Evolutionary conservation across 331 rosid genomes (phyloP).

Genomic region (Arachis monticola): DNA sequence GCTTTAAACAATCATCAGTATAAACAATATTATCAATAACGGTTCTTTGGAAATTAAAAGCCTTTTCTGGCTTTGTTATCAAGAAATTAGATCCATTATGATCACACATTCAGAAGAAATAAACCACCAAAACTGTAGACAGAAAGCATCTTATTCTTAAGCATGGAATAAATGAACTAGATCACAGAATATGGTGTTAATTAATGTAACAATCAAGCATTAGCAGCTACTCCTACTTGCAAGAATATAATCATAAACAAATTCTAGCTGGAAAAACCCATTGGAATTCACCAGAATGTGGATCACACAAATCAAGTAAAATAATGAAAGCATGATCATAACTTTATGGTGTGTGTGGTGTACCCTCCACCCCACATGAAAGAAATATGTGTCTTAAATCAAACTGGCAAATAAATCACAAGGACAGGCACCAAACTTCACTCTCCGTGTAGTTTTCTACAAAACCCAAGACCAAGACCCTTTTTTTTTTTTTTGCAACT

Average conservation of each 20-base stretch:
- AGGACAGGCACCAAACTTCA: conserved; percentile 67
- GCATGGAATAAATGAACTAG: conserved; percentile 74
- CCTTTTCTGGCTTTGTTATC: too few species aligned
- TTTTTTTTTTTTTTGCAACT: conserved; percentile 29
- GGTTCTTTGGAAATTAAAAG: too few species aligned
- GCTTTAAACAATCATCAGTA: too few species aligned
- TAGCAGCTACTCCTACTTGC: conserved; percentile 67
- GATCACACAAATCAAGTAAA: conserved; percentile 60
- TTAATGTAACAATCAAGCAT: conserved; percentile 57
- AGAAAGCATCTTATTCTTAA: conserved; percentile 75
- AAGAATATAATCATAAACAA: conserved; percentile 56
- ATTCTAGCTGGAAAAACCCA: conserved; percentile 55
- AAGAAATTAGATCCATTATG: too few species aligned
- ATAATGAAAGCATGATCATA: conserved; percentile 59
- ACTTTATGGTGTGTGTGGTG: conserved; percentile 48
- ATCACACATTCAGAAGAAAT: conserved; percentile 56
- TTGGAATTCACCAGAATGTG: conserved; percentile 76
- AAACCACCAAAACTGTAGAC: conserved; percentile 95
- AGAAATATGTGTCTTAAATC: conserved; percentile 48
- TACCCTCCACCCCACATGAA: conserved; percentile 60
- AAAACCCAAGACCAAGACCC: conserved; percentile 60
- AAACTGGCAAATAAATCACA: conserved; percentile 40
- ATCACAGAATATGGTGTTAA: conserved; percentile 43
- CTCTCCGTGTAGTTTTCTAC: conserved; percentile 82
- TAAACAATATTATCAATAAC: too few species aligned